Conservation (phyloP, 2,329 filamentous ascomycete genomes). For the Fonsecaea monophora region DNA sequence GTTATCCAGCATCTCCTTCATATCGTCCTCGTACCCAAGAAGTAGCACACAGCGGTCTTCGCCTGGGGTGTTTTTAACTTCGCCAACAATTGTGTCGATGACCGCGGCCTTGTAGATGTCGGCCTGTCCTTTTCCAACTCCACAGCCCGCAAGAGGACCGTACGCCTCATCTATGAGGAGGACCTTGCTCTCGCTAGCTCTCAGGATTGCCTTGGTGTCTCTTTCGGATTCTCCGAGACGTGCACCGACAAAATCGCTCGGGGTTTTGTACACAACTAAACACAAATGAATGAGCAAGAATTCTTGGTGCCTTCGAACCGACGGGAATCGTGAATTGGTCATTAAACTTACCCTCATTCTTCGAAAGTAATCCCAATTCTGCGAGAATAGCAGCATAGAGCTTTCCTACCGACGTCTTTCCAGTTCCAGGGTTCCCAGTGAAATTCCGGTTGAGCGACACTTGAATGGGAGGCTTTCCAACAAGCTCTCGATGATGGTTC, state of each 20-base stretch:
- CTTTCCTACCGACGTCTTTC: conserved; percentile 77
- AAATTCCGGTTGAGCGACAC: conserved; percentile 73
- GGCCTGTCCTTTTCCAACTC: conserved; percentile 41
- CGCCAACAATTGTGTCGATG: conserved; percentile 75
- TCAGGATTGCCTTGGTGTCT: conserved; percentile 74
- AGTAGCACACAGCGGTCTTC: conserved; percentile 76
- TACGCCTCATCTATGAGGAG: conserved; percentile 84
- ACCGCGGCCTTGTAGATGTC: conserved; percentile 68
- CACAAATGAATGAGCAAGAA: conserved; percentile 46
- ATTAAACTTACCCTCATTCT: conserved; percentile 64
- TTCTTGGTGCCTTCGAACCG: conserved; percentile 13
- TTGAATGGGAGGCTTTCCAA: conserved; percentile 64
- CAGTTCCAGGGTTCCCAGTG: conserved; percentile 74
- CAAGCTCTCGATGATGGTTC: conserved; percentile 72
- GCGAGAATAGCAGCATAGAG: conserved; percentile 73
- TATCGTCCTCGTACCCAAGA: conserved; percentile 72
- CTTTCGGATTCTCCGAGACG: conserved; percentile 71
- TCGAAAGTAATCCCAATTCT: conserved; percentile 70
- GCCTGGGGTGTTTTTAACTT: conserved; percentile 72
- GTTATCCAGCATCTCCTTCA: conserved; percentile 61
- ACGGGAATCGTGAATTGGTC: background rate
- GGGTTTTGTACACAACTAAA: conserved; percentile 69
- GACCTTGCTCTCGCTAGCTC: conserved; percentile 72
- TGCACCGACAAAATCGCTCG: conserved; percentile 73
- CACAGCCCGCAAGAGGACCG: conserved; percentile 55